Evolutionary conservation across 1,139 yeast genomes (phyloP), one percentile per base, ranked within the genome.

Genomic region (Zygosaccharomyces pseudobailii): DNA sequence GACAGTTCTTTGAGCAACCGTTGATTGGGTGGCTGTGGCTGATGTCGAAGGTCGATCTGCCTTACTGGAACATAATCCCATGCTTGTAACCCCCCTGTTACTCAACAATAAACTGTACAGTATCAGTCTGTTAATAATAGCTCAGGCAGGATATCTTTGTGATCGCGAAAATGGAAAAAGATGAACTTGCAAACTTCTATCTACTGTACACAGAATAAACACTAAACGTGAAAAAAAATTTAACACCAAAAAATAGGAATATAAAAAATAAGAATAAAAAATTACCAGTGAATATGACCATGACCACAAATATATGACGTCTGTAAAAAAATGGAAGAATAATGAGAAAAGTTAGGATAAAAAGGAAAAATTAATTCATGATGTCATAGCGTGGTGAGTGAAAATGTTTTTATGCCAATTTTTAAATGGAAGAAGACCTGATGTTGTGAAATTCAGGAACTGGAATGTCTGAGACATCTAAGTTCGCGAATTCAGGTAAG

Each of bases 381-480:
- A 32, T 38, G 32, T 28, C 41, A 38, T 38, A 31, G 27, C 17
- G 19, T 17, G 33, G 31, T 22, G 25, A 40, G 30, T 33, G 47
- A 39, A 31, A 33, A n/a, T 30, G 34, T n/a, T 21, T 27, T 23
- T n/a, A 10, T 24, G 6, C 17, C 33, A 9, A 24, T 24, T 35
- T 5, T 37, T 28, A 55, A 36, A 53, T 53, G 51, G 55, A 53
- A 23, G 57, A 54, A 40, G 62, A 57, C 40, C 55, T 61, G 48
- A 60, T 47, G 45, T 61, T 62, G 43, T 52, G 56, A 40, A 73
- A 61, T 46, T 66, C 68, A 23, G 76, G 75, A 34, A 72, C 58
- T 7, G 66, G 66, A 37, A 73, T 61, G 52, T 70, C 73, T 19
- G 60, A 49, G 23, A 66, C 65, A 43, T 68, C 67, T 48, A 73